Evolutionary conservation across 148 eudicot species (phyloP), one percentile per base, ranked within the genome.

Genomic region (Vaccinium darrowii): DNA sequence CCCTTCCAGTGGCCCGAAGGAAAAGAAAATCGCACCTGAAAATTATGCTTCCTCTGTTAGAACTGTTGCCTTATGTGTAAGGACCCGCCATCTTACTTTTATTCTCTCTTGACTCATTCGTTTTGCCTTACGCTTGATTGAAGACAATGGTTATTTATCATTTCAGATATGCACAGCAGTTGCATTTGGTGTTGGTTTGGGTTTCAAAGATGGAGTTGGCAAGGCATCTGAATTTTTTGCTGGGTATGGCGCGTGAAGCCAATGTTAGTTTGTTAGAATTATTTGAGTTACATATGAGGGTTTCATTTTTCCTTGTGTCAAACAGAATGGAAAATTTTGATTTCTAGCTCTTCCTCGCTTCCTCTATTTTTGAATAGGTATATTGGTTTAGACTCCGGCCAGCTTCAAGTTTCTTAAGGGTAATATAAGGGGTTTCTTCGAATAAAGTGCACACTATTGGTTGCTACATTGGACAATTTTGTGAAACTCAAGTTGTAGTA

Each of bases 181-280:
- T 87, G 93, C 91, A 27, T 97, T 97, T 90, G 99, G 99, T 83
- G 86, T 92, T 84, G 99, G 96, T 65, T 72, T 97, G 87, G 99
- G 99, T 83, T 91, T 97, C 81, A 93, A 89, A 87, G 96, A 90
- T 47, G 99, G 99, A 57, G 89, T 88, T 87, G 98, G 91, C 89
- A 94, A 90, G 90, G 98, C 99, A 53, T 89, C 99, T 50, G 99
- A 96, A 91, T 96, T 96, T 87, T 96, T 95, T 91, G 98, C 99
- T 36, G 99, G 99, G 99, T 97, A 94, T 77, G 93, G 65, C 80
- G 81, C 57, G 54, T 67, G 76, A 57, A 77, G 47, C 67, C 36
- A 65, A 27, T 65, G 15, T 54, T 62, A 51, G 77, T 50, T 14
- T 65, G 6, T 53, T 39, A 69, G 36, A 53, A 67, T n/a, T 65